Conservation (phyloP, 768 basidiomycete genomes). For the Coprinopsis marcescibilis region DNA sequence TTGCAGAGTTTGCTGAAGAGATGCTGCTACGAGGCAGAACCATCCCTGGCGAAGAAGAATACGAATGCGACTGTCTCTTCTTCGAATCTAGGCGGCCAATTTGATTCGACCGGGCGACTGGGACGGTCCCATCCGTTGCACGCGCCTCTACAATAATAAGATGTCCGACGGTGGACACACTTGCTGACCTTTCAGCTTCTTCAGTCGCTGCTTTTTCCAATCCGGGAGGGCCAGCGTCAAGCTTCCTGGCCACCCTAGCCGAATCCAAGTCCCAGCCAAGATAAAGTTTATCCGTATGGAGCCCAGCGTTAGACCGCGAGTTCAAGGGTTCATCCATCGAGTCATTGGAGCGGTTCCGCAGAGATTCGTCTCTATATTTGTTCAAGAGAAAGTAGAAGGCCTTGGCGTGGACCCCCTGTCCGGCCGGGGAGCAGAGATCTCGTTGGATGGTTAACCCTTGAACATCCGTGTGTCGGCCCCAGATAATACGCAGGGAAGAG, state of each 20-base stretch:
- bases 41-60: not conserved
- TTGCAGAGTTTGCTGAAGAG: not conserved
- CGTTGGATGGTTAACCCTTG: conserved; percentile 47
- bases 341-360: conserved; percentile 41
- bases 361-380: conserved; percentile 61
- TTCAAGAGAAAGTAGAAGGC: conserved; percentile 84
- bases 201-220: not conserved
- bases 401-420: conserved; percentile 71
- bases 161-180: no score
- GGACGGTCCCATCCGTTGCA: no score
- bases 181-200: no score
- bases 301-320: conserved; percentile 12
- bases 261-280: conserved; percentile 35
- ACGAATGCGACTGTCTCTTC: not conserved
- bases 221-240: conserved; percentile 17
- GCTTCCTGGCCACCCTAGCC: conserved; percentile 21
- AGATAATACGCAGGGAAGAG: conserved; percentile 74
- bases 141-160: no score
- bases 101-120: not conserved
- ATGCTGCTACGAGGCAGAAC: not conserved
- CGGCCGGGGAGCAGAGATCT: conserved; percentile 66
- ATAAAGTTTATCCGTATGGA: conserved; percentile 28
- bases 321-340: conserved; percentile 21
- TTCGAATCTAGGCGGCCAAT: not conserved
- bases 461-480: conserved; percentile 66